Evolutionary conservation across 2,329 filamentous ascomycete species (phyloP).

Genomic region (Aphanoascus verrucosus): DNA sequence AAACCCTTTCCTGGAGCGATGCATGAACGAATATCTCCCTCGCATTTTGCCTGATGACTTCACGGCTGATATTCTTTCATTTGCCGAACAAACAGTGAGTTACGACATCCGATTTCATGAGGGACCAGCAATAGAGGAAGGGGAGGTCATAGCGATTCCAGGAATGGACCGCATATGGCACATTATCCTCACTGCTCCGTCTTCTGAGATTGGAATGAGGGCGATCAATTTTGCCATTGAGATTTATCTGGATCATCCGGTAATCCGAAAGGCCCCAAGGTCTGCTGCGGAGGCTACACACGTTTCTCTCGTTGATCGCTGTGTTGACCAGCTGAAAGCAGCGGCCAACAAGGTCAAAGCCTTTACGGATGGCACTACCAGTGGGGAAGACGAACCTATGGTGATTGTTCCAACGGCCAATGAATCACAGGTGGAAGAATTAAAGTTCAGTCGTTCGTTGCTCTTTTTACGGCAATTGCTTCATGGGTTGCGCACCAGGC

Average conservation of each 20-base stretch:
- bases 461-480: constrained; percentile 58
- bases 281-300: constrained; percentile 50
- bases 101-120: constrained; percentile 49
- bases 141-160: constrained; percentile 36
- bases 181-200: constrained; percentile 60
- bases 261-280: constrained; percentile 34
- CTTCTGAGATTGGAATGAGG: constrained; percentile 53
- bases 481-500: constrained; percentile 40
- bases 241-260: constrained; percentile 53
- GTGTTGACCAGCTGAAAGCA: constrained; percentile 56
- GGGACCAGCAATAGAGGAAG: constrained; percentile 35
- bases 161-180: constrained; percentile 68
- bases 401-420: constrained; percentile 40
- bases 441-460: constrained; percentile 58
- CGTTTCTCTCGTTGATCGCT: constrained; percentile 60
- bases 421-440: constrained; percentile 46
- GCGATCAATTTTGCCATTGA: constrained; percentile 63
- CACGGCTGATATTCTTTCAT: constrained; percentile 31
- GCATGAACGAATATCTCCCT: constrained; percentile 35
- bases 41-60: constrained; percentile 30
- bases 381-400: constrained; percentile 45
- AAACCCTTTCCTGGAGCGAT: constrained; percentile 36
- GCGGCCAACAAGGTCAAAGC: constrained; percentile 50
- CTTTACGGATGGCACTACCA: constrained; percentile 35
- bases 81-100: constrained; percentile 33